Evolutionary conservation across 768 basidiomycete species (phyloP).

Genomic region (Podaxis sp.): DNA sequence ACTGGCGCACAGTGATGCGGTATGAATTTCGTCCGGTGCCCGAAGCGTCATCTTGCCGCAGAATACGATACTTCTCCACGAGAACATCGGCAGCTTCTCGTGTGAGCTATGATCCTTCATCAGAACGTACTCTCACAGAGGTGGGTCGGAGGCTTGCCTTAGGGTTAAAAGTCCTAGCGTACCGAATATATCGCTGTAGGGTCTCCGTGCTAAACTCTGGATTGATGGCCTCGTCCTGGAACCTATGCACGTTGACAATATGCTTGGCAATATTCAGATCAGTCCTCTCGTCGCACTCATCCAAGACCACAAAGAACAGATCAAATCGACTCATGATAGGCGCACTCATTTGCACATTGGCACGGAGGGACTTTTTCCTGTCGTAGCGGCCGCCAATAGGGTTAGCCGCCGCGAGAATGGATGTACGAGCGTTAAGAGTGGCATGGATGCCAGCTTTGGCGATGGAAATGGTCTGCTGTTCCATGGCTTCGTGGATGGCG

Average conservation of each 20-base stretch:
- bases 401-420: slow-evolving; percentile 97
- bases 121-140: slow-evolving; percentile 11
- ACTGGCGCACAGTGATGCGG: slow-evolving; percentile 95
- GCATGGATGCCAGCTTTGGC: slow-evolving; percentile 99
- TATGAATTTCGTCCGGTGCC: slow-evolving; percentile 91
- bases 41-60: slow-evolving; percentile 90
- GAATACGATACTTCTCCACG: slow-evolving; percentile 91
- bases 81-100: slow-evolving; percentile 90
- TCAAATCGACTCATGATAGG: slow-evolving; percentile 99
- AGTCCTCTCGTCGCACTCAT: slow-evolving; percentile 92
- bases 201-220: slow-evolving; percentile 98
- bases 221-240: slow-evolving; percentile 90
- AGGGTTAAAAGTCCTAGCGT: slow-evolving; percentile 95
- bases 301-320: slow-evolving; percentile 96
- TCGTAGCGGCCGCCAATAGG: slow-evolving; percentile 97
- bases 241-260: slow-evolving; percentile 96
- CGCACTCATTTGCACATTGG: slow-evolving; percentile 95
- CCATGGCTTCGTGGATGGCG: slow-evolving; percentile 99
- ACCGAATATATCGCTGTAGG: slow-evolving; percentile 94
- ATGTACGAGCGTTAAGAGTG: slow-evolving; percentile 95
- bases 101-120: slow-evolving; percentile 62
- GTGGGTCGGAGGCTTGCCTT: slow-evolving; percentile 55
- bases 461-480: slow-evolving; percentile 99
- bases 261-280: slow-evolving; percentile 94
- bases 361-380: slow-evolving; percentile 85